These are phyloP conservation scores for Dunaliella primolecta DNA, from an alignment of 139 green algal species.

Conservation along the genomic window DNA sequence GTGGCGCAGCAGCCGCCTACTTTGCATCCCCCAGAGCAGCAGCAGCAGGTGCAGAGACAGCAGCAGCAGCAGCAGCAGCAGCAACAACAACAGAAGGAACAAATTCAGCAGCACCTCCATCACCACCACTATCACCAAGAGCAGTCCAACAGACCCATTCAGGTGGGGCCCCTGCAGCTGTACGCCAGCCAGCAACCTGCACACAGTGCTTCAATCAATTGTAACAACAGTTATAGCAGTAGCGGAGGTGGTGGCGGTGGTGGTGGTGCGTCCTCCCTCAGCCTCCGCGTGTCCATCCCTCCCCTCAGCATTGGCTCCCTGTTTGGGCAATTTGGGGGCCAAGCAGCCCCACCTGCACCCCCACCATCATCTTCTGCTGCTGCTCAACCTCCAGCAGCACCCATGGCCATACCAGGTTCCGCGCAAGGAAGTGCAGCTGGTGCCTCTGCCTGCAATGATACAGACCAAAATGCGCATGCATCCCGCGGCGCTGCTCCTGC, in stretches of 20 bases:
- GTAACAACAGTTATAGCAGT: too few relatives aligned
- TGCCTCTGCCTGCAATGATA: too few relatives aligned
- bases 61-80: background rate
- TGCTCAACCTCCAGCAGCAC: background rate
- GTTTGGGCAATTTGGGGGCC: background rate
- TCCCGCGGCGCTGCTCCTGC: too few relatives aligned
- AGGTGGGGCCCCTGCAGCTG: background rate
- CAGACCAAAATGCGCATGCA: too few relatives aligned
- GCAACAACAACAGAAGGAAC: background rate
- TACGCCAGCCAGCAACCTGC: background rate
- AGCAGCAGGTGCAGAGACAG: background rate
- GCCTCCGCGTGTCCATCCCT: background rate
- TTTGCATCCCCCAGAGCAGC: too few relatives aligned
- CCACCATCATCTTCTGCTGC: background rate
- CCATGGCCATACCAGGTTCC: background rate
- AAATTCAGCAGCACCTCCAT: background rate
- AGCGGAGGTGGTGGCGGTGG: too few relatives aligned
- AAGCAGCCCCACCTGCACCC: background rate
- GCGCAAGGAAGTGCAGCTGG: too few relatives aligned
- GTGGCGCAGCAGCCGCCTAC: background rate
- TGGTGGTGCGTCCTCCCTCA: background rate
- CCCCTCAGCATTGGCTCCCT: background rate
- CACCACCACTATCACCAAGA: background rate
- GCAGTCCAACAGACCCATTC: background rate
- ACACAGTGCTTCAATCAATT: too few relatives aligned